Evolutionary conservation across 306 rosid species (phyloP).

Genomic region (Benincasa hispida): DNA sequence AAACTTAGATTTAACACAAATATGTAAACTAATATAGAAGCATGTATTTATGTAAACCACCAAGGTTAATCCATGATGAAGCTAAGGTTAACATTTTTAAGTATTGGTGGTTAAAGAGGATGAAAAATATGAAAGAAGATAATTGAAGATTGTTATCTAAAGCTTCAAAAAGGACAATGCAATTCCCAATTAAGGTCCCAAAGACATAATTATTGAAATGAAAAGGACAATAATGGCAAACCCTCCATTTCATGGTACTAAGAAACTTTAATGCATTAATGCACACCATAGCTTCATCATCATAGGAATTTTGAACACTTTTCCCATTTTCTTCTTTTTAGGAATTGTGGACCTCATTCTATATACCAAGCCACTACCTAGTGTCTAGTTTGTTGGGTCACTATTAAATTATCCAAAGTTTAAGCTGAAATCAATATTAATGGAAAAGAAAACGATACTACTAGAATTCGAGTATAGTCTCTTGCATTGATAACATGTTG

Average conservation of each 20-base stretch:
- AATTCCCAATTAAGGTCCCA: not conserved
- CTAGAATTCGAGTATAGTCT: too few species aligned
- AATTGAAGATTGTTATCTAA: not conserved
- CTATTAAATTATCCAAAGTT: too few species aligned
- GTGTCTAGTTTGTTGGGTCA: not conserved
- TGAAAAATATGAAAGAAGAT: not conserved
- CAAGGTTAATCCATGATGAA: not conserved
- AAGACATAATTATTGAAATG: not conserved
- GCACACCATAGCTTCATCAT: not conserved
- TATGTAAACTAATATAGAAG: too few species aligned
- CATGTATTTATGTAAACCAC: not conserved
- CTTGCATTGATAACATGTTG: too few species aligned
- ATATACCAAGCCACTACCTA: not conserved
- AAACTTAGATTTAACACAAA: too few species aligned
- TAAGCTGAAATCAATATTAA: too few species aligned
- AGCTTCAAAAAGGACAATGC: not conserved
- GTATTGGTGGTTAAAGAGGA: not conserved
- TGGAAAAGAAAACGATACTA: too few species aligned
- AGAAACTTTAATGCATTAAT: not conserved
- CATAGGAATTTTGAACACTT: not conserved
- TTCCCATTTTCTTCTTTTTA: not conserved
- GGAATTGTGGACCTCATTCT: not conserved
- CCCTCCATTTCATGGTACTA: not conserved
- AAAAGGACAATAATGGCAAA: not conserved
- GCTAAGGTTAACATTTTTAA: not conserved